Evolutionary conservation across 768 basidiomycete species (phyloP), one percentile per base, ranked within the genome.

Genomic region (Lentinula detonsa): DNA sequence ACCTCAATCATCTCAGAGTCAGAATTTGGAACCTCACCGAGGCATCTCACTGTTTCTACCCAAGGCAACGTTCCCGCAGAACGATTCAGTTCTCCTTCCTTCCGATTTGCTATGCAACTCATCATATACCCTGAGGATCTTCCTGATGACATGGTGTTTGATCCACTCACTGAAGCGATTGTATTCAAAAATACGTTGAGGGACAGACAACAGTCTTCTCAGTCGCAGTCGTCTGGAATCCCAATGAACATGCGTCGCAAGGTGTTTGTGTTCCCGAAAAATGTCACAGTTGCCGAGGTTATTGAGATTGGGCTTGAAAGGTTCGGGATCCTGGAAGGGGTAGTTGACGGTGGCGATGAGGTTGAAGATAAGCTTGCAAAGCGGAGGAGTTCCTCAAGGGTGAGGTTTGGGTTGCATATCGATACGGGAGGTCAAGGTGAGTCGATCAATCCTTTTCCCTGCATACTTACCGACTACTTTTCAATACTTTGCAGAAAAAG

Each of bases 251-350:
- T 86, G 63, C 79, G 93, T 49, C 81, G 86, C 61, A 95, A 95
- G 73, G 82, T 96, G 50, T 91, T 98, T 71, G 84, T 91, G 63
- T 89, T 98, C 74, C 93, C 96, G 1, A 90, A 93, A 73, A 98
- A 97, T 67, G 87, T 91, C 39, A 98, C 93, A 0, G 97, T 98
- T 3, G 93, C 95, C 0, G 97, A 99, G 73, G 95, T 95, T 13
- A 93, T 97, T 42, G 97, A 99, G 72, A 78, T 91, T 40, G 91
- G 89, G 5, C 70, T 99, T 64, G 97, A 98, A 69, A 76, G 94
- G 61, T 98, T 98, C 69, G 97, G 97, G 2, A 97, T 99, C 60
- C 77, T 84, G 39, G 96, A 97, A 42, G 97, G 95, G n/a, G 94
- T 99, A 1, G 96, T 98, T 74, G 64, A 81, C 71, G 97, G 97